These are phyloP conservation scores for Melanopsichium pennsylvanicum DNA, from an alignment of 1,284 basidiomycete species.

Conservation along the genomic window DNA sequence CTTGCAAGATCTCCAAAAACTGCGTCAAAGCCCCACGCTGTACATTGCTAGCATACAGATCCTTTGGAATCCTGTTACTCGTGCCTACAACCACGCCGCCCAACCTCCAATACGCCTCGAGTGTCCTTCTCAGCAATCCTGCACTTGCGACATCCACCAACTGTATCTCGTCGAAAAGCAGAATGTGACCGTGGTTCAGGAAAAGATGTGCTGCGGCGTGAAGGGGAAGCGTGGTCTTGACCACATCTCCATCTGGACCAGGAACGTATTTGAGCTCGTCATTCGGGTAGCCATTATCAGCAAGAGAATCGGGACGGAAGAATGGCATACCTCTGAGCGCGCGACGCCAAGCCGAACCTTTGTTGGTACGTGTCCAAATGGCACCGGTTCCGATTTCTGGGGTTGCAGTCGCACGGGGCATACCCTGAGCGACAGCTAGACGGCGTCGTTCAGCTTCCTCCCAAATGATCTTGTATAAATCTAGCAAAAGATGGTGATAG, in stretches of 20 bases:
- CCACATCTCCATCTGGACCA: slow-evolving; percentile 43
- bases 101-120: slow-evolving; percentile 79
- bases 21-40: slow-evolving; percentile 70
- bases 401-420: slow-evolving; percentile 36
- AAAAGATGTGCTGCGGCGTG: slow-evolving; percentile 70
- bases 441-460: slow-evolving; percentile 70
- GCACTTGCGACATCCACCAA: slow-evolving; percentile 76
- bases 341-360: slow-evolving; percentile 25
- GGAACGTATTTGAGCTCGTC: slow-evolving; percentile 28
- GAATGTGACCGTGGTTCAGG: slow-evolving; percentile 71
- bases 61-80: slow-evolving; percentile 74
- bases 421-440: slow-evolving; percentile 45
- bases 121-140: slow-evolving; percentile 73
- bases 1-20: slow-evolving; percentile 74
- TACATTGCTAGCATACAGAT: slow-evolving; percentile 76
- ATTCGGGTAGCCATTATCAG: slow-evolving; percentile 5
- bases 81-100: slow-evolving; percentile 75
- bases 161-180: slow-evolving; percentile 78
- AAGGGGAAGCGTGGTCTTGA: slow-evolving; percentile 66
- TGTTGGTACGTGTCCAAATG: slow-evolving; percentile 66
- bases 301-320: slow-evolving; percentile 49
- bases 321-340: slow-evolving; percentile 51
- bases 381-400: slow-evolving; percentile 45
- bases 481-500: slow-evolving; percentile 76
- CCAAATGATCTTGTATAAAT: slow-evolving; percentile 75